Evolutionary conservation across 2,329 filamentous ascomycete species (phyloP).

Genomic region (Aspergillus phoenicis): DNA sequence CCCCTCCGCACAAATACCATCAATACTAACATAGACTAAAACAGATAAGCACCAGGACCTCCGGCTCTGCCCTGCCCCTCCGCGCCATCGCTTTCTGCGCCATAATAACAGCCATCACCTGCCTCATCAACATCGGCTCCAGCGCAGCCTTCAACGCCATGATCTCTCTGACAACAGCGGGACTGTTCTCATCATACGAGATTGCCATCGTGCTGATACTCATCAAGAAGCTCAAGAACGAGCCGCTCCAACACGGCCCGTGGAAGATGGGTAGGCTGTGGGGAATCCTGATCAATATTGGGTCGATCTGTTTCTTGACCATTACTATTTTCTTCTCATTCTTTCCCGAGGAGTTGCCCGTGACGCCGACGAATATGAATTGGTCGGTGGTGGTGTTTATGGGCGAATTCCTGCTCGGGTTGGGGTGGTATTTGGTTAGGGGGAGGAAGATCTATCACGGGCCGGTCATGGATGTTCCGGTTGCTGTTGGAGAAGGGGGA

Average conservation of each 20-base stretch:
- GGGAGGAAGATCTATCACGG: slow-evolving; percentile 36
- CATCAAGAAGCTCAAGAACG: slow-evolving; percentile 42
- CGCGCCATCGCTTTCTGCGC: slow-evolving; percentile 17
- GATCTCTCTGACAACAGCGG: slow-evolving; percentile 51
- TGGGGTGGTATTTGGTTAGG: slow-evolving; percentile 43
- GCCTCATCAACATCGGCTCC: slow-evolving; percentile 55
- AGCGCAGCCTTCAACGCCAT: slow-evolving; percentile 56
- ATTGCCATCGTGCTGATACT: slow-evolving; percentile 51
- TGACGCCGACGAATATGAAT: slow-evolving; percentile 50
- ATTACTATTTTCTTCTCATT: slow-evolving; percentile 5
- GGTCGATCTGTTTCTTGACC: background rate
- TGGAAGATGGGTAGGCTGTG: slow-evolving; percentile 47
- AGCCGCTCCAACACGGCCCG: slow-evolving; percentile 42
- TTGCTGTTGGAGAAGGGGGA: background rate
- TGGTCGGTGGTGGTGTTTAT: slow-evolving; percentile 53
- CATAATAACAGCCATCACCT: slow-evolving; percentile 39
- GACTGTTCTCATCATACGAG: slow-evolving; percentile 54
- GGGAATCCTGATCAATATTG: background rate
- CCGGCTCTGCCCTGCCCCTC: slow-evolving; percentile 41
- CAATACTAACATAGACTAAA: background rate
- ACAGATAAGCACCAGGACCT: slow-evolving; percentile 32
- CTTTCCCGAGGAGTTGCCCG: background rate
- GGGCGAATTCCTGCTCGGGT: slow-evolving; percentile 36
- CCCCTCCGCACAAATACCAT: background rate
- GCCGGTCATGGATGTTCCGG: slow-evolving; percentile 20